Evolutionary conservation across 139 green algal species (phyloP).

Genomic region (Haematococcus lacustris): DNA sequence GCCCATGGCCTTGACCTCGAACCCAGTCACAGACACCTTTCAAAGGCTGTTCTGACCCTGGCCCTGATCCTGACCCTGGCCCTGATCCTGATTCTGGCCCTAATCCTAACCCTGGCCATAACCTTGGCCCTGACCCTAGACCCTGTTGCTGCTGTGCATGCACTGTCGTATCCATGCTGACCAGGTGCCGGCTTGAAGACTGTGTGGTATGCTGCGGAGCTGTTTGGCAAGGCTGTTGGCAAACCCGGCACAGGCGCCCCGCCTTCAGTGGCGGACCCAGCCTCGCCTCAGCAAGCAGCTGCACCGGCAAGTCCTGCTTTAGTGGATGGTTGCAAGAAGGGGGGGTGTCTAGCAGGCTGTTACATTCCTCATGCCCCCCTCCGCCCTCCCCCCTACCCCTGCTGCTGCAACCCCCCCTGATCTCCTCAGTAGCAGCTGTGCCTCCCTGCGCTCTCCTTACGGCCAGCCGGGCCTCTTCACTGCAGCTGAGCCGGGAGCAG

Average conservation of each 20-base stretch:
- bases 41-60: neutral
- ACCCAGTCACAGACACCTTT: neutral
- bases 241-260: neutral
- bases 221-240: slow-evolving; percentile 67
- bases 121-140: neutral
- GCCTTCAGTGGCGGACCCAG: neutral
- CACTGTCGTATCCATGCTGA: neutral
- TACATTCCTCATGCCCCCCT: neutral
- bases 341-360: neutral
- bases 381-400: no score
- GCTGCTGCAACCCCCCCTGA: no score
- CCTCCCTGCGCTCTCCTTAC: neutral
- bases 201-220: slow-evolving; percentile 72
- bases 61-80: neutral
- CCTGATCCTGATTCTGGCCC: neutral
- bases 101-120: neutral
- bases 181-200: slow-evolving; percentile 51
- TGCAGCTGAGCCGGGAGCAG: slow-evolving; percentile 25
- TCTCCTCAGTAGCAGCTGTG: neutral
- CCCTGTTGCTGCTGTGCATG: neutral
- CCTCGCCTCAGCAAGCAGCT: neutral
- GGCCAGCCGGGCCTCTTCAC: neutral
- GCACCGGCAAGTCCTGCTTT: neutral
- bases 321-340: neutral
- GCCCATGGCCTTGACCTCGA: no score